Evolutionary conservation across 331 rosid genomes (phyloP).

Genomic region (Quercus lobata): DNA sequence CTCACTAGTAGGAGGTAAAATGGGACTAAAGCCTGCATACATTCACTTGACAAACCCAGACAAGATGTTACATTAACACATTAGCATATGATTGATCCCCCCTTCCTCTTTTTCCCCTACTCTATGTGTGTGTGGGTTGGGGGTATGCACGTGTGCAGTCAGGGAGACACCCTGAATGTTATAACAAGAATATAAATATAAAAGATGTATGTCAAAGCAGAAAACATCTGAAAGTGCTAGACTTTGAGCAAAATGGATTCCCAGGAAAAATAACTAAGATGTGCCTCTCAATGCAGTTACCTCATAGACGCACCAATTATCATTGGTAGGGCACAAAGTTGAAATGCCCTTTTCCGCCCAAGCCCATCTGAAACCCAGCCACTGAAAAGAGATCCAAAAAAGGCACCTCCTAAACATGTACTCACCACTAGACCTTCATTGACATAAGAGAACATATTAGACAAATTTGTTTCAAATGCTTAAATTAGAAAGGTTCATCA

Average conservation of each 20-base stretch:
- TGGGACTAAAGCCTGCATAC: no score
- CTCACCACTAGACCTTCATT: conserved; percentile 86
- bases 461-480: background rate
- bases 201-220: no score
- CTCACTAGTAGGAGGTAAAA: background rate
- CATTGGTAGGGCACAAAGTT: conserved; percentile 87
- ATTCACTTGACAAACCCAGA: no score
- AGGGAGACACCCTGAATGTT: no score
- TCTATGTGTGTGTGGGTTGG: no score
- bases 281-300: conserved; percentile 28
- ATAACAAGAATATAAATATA: no score
- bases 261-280: background rate
- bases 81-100: no score
- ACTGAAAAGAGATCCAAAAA: conserved; percentile 71
- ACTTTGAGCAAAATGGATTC: conserved; percentile 4
- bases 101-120: no score
- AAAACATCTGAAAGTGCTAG: conserved; percentile 12
- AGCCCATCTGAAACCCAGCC: conserved; percentile 84
- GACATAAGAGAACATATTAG: conserved; percentile 20
- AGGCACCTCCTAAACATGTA: conserved; percentile 81
- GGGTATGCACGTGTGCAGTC: no score
- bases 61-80: no score
- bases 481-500: background rate
- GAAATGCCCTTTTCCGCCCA: conserved; percentile 84
- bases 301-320: conserved; percentile 77